Percentiles rank a stretch among this genome's conserved stretches.
Evolutionary conservation across 441 rosid genomes (phyloP).

Genomic region (Eutrema salsugineum): DNA sequence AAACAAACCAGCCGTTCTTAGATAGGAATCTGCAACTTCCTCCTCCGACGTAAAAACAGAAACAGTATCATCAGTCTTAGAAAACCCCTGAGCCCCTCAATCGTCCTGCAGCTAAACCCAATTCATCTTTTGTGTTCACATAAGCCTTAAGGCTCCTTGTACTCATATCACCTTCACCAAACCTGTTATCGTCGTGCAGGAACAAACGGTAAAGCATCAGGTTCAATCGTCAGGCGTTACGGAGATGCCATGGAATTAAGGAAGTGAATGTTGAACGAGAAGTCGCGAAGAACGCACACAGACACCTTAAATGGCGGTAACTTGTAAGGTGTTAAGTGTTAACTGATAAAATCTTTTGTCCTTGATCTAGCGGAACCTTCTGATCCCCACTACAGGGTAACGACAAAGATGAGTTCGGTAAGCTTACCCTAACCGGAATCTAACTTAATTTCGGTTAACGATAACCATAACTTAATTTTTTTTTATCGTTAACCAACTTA

Average conservation of each 20-base stretch:
- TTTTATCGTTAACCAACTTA: neutral
- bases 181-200: conserved; percentile 28
- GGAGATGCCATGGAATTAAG: no score
- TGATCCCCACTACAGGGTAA: no score
- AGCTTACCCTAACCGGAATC: no score
- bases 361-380: no score
- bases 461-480: no score
- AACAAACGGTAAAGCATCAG: conserved; percentile 79
- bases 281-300: neutral
- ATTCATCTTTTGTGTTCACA: conserved; percentile 24
- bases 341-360: no score
- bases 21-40: conserved; percentile 46
- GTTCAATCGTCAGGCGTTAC: conserved; percentile 40
- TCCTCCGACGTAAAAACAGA: conserved; percentile 39
- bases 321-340: no score
- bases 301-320: no score
- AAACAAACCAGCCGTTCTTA: conserved; percentile 47
- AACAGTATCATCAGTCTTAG: conserved; percentile 32
- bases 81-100: conserved; percentile 36
- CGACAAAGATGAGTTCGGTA: no score
- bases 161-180: conserved; percentile 17
- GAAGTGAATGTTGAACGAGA: neutral
- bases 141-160: conserved; percentile 29
- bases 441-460: no score
- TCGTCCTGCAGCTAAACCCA: neutral